phyloP scores from a whole-genome alignment of 2,329 filamentous ascomycete species.

The Monosporascus sp. region DNA sequence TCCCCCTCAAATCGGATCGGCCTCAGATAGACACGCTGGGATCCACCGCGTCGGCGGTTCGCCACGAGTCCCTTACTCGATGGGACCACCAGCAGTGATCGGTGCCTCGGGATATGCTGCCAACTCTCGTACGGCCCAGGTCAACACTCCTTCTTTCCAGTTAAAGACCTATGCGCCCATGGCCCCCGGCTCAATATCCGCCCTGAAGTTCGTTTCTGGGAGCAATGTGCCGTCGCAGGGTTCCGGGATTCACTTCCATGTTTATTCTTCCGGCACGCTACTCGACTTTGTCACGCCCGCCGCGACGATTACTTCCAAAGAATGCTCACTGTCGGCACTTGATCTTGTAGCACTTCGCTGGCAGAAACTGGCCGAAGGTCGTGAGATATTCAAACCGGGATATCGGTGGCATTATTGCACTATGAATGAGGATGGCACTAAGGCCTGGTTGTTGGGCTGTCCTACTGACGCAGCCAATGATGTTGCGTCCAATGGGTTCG shows the following conservation, averaged over 20 bases:
- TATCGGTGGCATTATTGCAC: conserved; percentile 99
- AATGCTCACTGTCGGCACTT: conserved; percentile 85
- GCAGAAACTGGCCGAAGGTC: conserved; percentile 91
- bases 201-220: conserved; percentile 83
- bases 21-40: conserved; percentile 41
- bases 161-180: conserved; percentile 71
- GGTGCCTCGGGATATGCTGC: conserved; percentile 61
- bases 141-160: conserved; percentile 61
- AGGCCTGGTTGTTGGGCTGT: conserved; percentile 94
- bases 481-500: conserved; percentile 63
- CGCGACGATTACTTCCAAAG: conserved; percentile 75
- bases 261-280: conserved; percentile 86
- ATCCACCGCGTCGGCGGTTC: conserved; percentile 40
- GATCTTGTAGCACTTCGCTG: conserved; percentile 84
- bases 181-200: conserved; percentile 83
- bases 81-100: conserved; percentile 44
- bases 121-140: conserved; percentile 62
- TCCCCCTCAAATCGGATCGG: conserved; percentile 48
- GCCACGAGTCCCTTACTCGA: conserved; percentile 46
- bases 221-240: conserved; percentile 82
- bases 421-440: conserved; percentile 90
- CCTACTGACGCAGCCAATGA: conserved; percentile 67
- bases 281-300: conserved; percentile 93
- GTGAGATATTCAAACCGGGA: conserved; percentile 85
- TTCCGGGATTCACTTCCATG: conserved; percentile 89